Evolutionary conservation across 148 eudicot species (phyloP).

Genomic region (Diospyros kaki): DNA sequence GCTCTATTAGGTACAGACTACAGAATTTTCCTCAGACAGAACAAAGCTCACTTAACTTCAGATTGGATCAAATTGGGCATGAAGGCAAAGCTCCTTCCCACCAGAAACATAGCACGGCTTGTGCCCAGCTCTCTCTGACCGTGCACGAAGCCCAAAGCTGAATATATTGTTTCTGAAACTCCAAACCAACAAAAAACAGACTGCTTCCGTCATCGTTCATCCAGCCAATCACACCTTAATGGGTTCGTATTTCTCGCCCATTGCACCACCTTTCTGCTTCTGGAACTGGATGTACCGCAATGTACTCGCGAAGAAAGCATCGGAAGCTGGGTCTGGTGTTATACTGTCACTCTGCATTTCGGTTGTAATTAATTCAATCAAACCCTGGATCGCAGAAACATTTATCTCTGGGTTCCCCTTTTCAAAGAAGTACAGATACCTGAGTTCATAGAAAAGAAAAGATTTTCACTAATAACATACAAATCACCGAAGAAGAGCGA

Average conservation of each 20-base stretch:
- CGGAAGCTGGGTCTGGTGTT: conserved; percentile 80
- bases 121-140: not conserved
- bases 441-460: conserved; percentile 13
- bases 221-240: conserved; percentile 39
- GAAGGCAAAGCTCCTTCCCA: not conserved
- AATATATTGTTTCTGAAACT: not conserved
- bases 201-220: not conserved
- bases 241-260: conserved; percentile 73
- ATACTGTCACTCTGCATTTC: conserved; percentile 71
- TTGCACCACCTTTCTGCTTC: conserved; percentile 93
- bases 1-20: not conserved
- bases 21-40: not conserved
- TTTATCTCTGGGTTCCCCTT: conserved; percentile 88
- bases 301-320: conserved; percentile 86
- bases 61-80: not conserved
- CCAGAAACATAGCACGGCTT: conserved; percentile 1
- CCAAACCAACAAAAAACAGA: conserved; percentile 2
- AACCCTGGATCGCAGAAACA: conserved; percentile 67
- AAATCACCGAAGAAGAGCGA: not conserved
- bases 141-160: not conserved
- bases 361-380: conserved; percentile 76
- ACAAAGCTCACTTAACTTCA: not conserved
- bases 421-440: conserved; percentile 96
- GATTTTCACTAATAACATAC: not conserved
- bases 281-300: conserved; percentile 89